Percentiles rank a stretch among this genome's conserved stretches.
phyloP scores from a whole-genome alignment of 768 basidiomycete genomes.

The Boletus tomentosulus region DNA sequence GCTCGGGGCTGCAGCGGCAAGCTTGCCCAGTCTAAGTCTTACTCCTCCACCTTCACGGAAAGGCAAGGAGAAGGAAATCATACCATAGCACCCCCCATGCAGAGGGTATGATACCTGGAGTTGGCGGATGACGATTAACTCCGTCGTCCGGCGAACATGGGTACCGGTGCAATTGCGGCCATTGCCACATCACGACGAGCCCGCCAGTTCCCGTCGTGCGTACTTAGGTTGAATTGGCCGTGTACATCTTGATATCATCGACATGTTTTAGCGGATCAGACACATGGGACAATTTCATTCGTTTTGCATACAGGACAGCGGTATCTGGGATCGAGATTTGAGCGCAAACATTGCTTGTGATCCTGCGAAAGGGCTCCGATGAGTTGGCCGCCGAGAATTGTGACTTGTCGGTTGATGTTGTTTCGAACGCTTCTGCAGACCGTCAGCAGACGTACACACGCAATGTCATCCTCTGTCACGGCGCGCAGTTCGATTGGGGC shows the following conservation, averaged over 20 bases:
- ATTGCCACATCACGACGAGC: conserved; percentile 5
- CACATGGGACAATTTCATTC: conserved; percentile 13
- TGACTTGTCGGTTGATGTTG: too few relatives aligned
- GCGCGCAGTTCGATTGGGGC: too few relatives aligned
- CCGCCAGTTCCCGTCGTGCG: conserved; percentile 2
- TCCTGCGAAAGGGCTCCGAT: too few relatives aligned
- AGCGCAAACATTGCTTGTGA: neutral
- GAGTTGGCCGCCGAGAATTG: too few relatives aligned
- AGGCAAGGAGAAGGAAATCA: conserved; percentile 43
- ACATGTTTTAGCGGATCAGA: conserved; percentile 15
- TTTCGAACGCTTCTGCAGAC: too few relatives aligned
- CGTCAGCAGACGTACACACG: too few relatives aligned
- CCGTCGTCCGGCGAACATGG: conserved; percentile 2
- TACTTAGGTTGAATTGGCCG: conserved; percentile 5
- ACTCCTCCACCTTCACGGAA: conserved; percentile 38
- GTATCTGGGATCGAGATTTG: neutral
- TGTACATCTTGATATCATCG: conserved; percentile 19
- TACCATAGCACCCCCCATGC: conserved; percentile 8
- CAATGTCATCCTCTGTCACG: too few relatives aligned
- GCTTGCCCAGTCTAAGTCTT: conserved; percentile 37
- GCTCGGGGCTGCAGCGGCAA: conserved; percentile 31
- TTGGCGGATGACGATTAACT: neutral
- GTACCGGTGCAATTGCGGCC: conserved; percentile 1
- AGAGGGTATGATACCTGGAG: conserved; percentile 1
- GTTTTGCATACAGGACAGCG: conserved; percentile 2